These are phyloP conservation scores for Colletotrichum truncatum DNA, from an alignment of 2,329 filamentous ascomycete genomes.

Conservation along the genomic window DNA sequence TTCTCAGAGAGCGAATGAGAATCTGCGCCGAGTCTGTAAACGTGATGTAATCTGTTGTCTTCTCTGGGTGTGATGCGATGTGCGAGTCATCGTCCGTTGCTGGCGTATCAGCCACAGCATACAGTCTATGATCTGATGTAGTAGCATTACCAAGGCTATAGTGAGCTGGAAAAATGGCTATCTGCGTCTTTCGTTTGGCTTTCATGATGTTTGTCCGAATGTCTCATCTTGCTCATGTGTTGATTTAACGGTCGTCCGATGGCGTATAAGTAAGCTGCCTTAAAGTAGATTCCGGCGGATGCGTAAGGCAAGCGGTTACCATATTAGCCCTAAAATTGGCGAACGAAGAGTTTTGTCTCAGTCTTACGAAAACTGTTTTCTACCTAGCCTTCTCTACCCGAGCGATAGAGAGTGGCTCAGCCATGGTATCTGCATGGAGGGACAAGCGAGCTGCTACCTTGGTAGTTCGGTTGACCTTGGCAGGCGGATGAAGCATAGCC, in stretches of 20 bases:
- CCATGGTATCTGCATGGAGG: too few relatives aligned
- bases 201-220: neutral
- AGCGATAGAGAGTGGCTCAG: too few relatives aligned
- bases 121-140: neutral
- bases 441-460: too few relatives aligned
- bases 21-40: neutral
- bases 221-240: neutral
- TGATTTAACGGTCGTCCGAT: neutral
- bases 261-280: neutral
- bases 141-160: neutral
- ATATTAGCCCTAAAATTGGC: too few relatives aligned
- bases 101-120: neutral
- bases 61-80: neutral
- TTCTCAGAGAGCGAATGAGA: neutral
- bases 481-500: too few relatives aligned
- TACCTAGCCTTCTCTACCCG: too few relatives aligned
- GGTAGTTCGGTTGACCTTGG: too few relatives aligned
- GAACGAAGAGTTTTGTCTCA: too few relatives aligned
- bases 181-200: neutral
- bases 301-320: too few relatives aligned
- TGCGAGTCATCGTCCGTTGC: neutral
- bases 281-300: neutral
- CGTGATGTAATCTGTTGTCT: neutral
- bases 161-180: neutral
- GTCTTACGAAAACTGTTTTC: too few relatives aligned